Base-by-base conservation (phyloP, 2,329 filamentous ascomycete species). In the Aspergillus novoparasiticus region DNA sequence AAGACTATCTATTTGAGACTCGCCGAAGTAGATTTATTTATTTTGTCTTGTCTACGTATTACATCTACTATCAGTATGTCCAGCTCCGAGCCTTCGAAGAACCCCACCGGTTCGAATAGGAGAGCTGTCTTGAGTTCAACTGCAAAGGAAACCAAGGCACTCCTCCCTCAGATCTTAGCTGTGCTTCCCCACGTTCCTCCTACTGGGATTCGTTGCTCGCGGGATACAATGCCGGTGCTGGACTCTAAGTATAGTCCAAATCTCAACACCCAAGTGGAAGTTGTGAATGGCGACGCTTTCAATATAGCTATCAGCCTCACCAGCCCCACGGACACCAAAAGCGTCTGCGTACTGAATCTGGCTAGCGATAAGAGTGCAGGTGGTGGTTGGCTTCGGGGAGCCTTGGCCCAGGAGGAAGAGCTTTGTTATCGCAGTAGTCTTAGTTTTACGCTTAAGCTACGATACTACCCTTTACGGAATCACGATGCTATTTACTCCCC, bases 401-500 rank as follows among this genome's bases (percentile, higher is more conserved):
- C 87, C 60, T 75, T 85, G 34, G 89, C 89, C 0, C 89, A 92
- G 74, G 89, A 92, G 76, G 89, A 92, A 78, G 84, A 85, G 3
- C 81, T 92, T 8, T 91, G 88, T 76, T 89, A 87, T 72, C 85
- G 89, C 50, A 86, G 83, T 61, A 83, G 75, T 45, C 75, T 82
- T 11, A 71, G 66, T 61, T 74, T 71, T 39, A 77, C 77, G 2
- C 72, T 82, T n/a, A 78, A 80, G 41, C 41, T 57, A 10, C 57
- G 69, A 4, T 84, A 83, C 70, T 90, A 90, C 71, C 87, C 87
- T 0, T 79, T 86, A 63, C 76, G 77, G 28, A 75, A 80, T 16
- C 75, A 80, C 6, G 81, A 82, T 60, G 85, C 80, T 0, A 75
- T 90, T 39, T 90, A 90, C 75, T 84, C 86, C 0, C 87, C 87